Percentiles rank a stretch among this genome's conserved stretches.
phyloP scores from a whole-genome alignment of 768 basidiomycete species.

The Lactarius trivialis region DNA sequence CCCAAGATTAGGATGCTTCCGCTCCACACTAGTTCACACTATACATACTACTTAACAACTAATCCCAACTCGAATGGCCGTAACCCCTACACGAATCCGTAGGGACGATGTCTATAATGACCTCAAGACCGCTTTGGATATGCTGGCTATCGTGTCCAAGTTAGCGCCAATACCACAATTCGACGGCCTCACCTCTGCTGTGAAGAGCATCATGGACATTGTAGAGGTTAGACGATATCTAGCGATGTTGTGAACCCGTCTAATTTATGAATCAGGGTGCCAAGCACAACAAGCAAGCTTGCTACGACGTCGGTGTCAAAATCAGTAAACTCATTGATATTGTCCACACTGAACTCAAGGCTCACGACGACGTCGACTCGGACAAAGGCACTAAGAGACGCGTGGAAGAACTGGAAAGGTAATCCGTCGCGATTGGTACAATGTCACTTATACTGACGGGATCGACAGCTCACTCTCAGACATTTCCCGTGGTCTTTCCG shows the following conservation, averaged over 20 bases:
- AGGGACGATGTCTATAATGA: slow-evolving; percentile 9
- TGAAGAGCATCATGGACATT: slow-evolving; percentile 12
- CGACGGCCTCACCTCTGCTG: slow-evolving; percentile 7
- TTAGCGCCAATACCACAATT: slow-evolving; percentile 2
- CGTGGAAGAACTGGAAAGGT: slow-evolving; percentile 9
- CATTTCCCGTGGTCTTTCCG: slow-evolving; percentile 8
- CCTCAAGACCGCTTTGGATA: slow-evolving; percentile 6
- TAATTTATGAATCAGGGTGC: slow-evolving; percentile 4
- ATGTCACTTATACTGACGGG: background rate
- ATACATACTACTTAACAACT: no score
- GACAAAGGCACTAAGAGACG: slow-evolving; percentile 8
- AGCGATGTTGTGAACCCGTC: background rate
- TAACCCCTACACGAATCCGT: slow-evolving; percentile 1
- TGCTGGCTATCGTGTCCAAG: background rate
- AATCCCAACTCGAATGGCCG: slow-evolving; percentile 1
- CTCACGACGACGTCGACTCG: background rate
- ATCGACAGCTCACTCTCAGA: slow-evolving; percentile 8
- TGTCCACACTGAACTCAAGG: slow-evolving; percentile 12
- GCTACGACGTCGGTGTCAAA: slow-evolving; percentile 13
- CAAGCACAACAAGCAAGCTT: slow-evolving; percentile 21
- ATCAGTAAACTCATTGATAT: slow-evolving; percentile 11
- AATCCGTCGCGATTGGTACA: background rate
- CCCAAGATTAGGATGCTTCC: background rate
- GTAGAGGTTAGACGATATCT: slow-evolving; percentile 3
- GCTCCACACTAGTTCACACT: background rate